These are phyloP conservation scores for Malus hybrid DNA, from an alignment of 331 rosid species.

Conservation along the genomic window DNA sequence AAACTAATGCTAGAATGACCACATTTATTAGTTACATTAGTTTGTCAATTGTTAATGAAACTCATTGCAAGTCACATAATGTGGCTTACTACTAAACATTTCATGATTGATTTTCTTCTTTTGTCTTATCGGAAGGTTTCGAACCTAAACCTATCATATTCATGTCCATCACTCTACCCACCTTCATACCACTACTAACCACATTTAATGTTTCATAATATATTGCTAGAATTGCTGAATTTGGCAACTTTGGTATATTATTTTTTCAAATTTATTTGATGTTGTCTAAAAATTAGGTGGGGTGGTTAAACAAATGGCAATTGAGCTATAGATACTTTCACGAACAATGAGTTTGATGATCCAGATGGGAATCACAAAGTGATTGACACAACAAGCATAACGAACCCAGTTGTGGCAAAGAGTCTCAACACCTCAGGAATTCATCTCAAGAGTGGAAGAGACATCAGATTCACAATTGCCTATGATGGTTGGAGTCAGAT, in stretches of 20 bases:
- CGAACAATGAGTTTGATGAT: constrained; percentile 48
- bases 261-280: not conserved
- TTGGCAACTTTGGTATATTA: not conserved
- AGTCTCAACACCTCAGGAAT: constrained; percentile 29
- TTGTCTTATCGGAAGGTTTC: too few relatives aligned
- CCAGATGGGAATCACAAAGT: constrained; percentile 45
- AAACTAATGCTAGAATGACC: not conserved
- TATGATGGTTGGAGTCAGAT: constrained; percentile 34
- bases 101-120: too few relatives aligned
- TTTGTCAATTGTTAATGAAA: not conserved
- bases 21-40: not conserved
- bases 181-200: too few relatives aligned
- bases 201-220: too few relatives aligned
- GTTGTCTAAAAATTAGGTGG: constrained; percentile 18
- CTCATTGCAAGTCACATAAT: not conserved
- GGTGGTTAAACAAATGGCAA: constrained; percentile 28
- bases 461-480: constrained; percentile 33
- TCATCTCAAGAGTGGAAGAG: constrained; percentile 48
- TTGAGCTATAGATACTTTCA: constrained; percentile 48
- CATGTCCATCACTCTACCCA: too few relatives aligned
- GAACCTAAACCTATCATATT: too few relatives aligned
- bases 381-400: constrained; percentile 37
- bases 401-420: constrained; percentile 23
- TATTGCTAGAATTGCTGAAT: not conserved
- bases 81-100: not conserved